These are phyloP conservation scores for Chaetomium tenue DNA, from an alignment of 495 filamentous ascomycete species.

Conservation along the genomic window DNA sequence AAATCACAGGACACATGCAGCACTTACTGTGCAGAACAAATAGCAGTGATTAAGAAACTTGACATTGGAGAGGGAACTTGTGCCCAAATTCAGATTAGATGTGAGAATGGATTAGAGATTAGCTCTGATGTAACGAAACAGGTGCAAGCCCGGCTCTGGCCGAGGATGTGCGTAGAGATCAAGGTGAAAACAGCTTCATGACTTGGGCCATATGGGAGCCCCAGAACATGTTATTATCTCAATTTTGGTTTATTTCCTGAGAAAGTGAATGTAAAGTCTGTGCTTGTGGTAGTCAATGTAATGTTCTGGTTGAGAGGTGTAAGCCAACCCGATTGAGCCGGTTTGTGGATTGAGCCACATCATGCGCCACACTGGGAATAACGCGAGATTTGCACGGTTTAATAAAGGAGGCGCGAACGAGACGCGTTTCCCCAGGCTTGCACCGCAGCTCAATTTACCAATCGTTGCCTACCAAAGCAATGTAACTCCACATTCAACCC, in stretches of 20 bases:
- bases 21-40: too few species aligned
- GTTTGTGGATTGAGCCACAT: neutral
- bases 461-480: slow-evolving; percentile 22
- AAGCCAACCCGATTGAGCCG: neutral
- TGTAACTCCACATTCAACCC: slow-evolving; percentile 13
- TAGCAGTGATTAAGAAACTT: too few species aligned
- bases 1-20: too few species aligned
- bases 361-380: slow-evolving; percentile 1
- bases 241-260: neutral
- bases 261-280: neutral
- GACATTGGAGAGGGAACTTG: too few species aligned
- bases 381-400: slow-evolving; percentile 14
- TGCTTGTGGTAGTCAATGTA: too few species aligned
- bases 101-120: too few species aligned
- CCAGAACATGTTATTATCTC: neutral
- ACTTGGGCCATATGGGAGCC: too few species aligned
- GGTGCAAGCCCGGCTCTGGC: too few species aligned
- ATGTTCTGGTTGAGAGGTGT: neutral
- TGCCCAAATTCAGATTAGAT: too few species aligned
- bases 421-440: slow-evolving; percentile 16
- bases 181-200: too few species aligned
- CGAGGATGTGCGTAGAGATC: too few species aligned
- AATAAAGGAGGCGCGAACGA: slow-evolving; percentile 22
- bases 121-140: too few species aligned
- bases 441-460: slow-evolving; percentile 19